These are phyloP conservation scores for Nemania diffusa DNA, from an alignment of 2,329 filamentous ascomycete species.

Conservation along the genomic window DNA sequence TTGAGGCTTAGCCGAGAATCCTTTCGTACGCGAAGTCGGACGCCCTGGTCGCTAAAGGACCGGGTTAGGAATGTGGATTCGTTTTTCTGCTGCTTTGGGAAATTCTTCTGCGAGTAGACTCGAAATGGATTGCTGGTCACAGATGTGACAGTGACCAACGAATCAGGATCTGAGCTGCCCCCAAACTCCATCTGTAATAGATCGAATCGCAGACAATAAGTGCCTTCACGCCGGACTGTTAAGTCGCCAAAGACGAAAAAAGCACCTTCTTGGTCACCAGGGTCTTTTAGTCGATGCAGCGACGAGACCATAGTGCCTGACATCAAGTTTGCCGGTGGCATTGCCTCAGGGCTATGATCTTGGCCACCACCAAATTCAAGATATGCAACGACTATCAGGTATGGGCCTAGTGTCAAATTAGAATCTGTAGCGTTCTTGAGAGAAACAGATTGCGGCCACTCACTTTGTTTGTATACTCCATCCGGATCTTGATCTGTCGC, in stretches of 20 bases:
- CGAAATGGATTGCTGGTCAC: constrained; percentile 68
- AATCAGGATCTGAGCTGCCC: constrained; percentile 38
- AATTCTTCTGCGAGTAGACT: constrained; percentile 75
- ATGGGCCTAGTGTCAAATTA: constrained; percentile 45
- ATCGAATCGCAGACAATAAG: constrained; percentile 78
- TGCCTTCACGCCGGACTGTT: constrained; percentile 79
- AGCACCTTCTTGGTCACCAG: constrained; percentile 79
- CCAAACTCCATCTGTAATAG: constrained; percentile 73
- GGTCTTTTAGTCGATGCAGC: constrained; percentile 82
- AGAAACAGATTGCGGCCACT: constrained; percentile 45
- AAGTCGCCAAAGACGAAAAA: constrained; percentile 94
- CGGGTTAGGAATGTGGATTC: constrained; percentile 80
- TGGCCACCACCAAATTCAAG: constrained; percentile 53
- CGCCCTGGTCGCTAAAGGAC: constrained; percentile 87
- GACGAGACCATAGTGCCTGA: constrained; percentile 82
- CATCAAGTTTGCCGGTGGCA: constrained; percentile 61
- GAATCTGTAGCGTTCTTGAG: background rate
- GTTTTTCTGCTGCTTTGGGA: constrained; percentile 75
- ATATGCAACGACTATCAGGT: constrained; percentile 48
- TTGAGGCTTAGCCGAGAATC: constrained; percentile 73
- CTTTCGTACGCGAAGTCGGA: constrained; percentile 83
- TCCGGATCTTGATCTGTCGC: constrained; percentile 57
- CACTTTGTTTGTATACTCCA: constrained; percentile 67
- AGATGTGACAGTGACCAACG: constrained; percentile 46
- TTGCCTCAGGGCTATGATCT: constrained; percentile 54